Evolutionary conservation across 805 yeast species (phyloP).

Genomic region (Barnettozyma sp.): DNA sequence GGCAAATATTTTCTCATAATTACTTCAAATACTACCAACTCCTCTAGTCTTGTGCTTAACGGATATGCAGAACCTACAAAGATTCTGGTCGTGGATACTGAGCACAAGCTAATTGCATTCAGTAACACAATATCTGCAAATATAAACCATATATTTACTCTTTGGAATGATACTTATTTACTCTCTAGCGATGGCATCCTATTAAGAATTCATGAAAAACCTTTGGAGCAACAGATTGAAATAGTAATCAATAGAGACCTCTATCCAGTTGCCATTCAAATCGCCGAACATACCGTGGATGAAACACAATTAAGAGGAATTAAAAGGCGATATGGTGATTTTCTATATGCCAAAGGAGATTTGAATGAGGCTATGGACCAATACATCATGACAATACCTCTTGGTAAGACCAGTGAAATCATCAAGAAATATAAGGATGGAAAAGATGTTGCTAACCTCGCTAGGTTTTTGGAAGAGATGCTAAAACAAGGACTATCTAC

Average conservation of each 20-base stretch:
- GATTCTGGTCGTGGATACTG: conserved; percentile 60
- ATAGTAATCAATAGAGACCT: conserved; percentile 63
- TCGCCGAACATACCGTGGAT: conserved; percentile 40
- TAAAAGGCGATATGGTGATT: conserved; percentile 62
- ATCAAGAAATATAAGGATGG: conserved; percentile 76
- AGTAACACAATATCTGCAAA: conserved; percentile 61
- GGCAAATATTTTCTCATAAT: conserved; percentile 54
- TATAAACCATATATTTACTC: conserved; percentile 48
- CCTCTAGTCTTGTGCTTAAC: conserved; percentile 27
- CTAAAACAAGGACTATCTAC: conserved; percentile 49
- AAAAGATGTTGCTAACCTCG: conserved; percentile 57
- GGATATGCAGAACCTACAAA: conserved; percentile 40
- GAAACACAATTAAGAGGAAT: conserved; percentile 33
- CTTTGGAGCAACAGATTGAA: conserved; percentile 59
- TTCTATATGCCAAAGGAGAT: conserved; percentile 58
- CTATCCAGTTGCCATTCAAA: conserved; percentile 61
- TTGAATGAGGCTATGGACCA: conserved; percentile 66
- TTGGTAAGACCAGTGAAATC: conserved; percentile 64
- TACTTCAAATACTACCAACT: conserved; percentile 37
- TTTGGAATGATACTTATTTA: conserved; percentile 53
- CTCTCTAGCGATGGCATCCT: conserved; percentile 72
- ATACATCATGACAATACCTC: conserved; percentile 50
- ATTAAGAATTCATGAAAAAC: conserved; percentile 59
- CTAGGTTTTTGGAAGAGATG: conserved; percentile 56
- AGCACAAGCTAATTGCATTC: conserved; percentile 63